Conservation (phyloP, 2,329 filamentous ascomycete species). For the Metarhizium robertsii region DNA sequence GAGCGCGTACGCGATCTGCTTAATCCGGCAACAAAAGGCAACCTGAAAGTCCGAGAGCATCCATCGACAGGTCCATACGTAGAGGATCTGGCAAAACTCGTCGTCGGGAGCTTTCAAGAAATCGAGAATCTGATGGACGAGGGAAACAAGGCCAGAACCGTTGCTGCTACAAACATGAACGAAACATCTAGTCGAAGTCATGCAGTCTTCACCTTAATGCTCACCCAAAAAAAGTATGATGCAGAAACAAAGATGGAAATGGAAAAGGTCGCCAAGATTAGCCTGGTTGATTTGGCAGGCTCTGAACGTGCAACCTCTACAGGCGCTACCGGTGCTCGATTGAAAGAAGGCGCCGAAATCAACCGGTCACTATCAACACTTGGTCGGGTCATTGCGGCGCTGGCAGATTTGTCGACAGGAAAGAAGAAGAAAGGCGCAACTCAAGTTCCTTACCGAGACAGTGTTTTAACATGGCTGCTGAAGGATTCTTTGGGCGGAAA, state of each 20-base stretch:
- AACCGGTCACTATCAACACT: conserved; percentile 94
- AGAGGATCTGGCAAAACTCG: conserved; percentile 91
- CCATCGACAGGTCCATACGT: conserved; percentile 96
- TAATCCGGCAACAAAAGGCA: conserved; percentile 91
- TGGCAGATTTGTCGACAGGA: conserved; percentile 81
- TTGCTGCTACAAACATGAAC: conserved; percentile 99
- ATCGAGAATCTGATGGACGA: conserved; percentile 99
- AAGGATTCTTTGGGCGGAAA: conserved; percentile 97
- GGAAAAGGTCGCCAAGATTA: conserved; percentile 97
- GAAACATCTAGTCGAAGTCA: conserved; percentile 97
- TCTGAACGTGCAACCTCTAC: conserved; percentile 97
- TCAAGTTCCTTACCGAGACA: conserved; percentile 94
- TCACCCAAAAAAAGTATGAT: conserved; percentile 90
- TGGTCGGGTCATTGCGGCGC: conserved; percentile 90
- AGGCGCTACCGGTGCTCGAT: conserved; percentile 83
- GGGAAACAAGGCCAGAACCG: conserved; percentile 95
- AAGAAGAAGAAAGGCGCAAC: conserved; percentile 69
- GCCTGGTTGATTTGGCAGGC: conserved; percentile 92
- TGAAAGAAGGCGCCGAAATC: conserved; percentile 98
- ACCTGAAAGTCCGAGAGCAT: conserved; percentile 94
- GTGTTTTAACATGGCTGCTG: conserved; percentile 87
- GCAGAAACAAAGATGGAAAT: conserved; percentile 91
- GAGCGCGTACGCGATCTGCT: conserved; percentile 91
- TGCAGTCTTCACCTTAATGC: conserved; percentile 91
- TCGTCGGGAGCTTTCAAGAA: conserved; percentile 86